Percentiles rank a stretch among this genome's conserved stretches.
phyloP scores from a whole-genome alignment of 805 yeast genomes.

The Cyberlindnera amylophila region DNA sequence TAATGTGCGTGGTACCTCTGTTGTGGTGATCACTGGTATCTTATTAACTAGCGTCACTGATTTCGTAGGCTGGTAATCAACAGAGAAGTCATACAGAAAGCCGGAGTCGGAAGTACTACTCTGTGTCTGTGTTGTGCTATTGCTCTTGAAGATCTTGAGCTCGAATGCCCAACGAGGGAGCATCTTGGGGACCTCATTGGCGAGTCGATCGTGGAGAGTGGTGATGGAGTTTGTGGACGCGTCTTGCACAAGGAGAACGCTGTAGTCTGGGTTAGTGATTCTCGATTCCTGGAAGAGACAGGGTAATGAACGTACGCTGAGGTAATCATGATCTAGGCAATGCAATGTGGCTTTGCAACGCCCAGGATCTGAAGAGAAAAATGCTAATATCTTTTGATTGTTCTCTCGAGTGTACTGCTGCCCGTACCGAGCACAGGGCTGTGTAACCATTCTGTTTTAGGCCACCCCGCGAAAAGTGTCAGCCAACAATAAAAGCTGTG shows the following conservation, averaged over 20 bases:
- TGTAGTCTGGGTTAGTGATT: slow-evolving; percentile 12
- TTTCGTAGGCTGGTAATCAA: slow-evolving; percentile 19
- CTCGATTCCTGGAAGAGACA: background rate
- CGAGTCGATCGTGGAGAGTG: slow-evolving; percentile 64
- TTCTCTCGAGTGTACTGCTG: no score
- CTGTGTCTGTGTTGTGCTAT: slow-evolving; percentile 35
- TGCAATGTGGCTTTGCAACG: no score
- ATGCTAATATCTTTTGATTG: no score
- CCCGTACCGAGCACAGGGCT: no score
- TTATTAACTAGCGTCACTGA: slow-evolving; percentile 22
- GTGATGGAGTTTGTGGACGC: slow-evolving; percentile 60
- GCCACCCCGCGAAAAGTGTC: no score
- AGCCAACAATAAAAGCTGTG: no score
- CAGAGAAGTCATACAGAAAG: slow-evolving; percentile 13
- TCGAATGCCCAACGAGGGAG: slow-evolving; percentile 68
- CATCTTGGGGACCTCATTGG: slow-evolving; percentile 59
- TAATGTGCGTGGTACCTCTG: slow-evolving; percentile 26
- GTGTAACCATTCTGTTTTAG: no score
- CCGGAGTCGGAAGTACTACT: slow-evolving; percentile 22
- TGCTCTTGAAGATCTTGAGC: slow-evolving; percentile 63
- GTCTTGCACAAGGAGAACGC: slow-evolving; percentile 39
- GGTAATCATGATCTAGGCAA: no score
- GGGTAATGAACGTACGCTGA: slow-evolving; percentile 5
- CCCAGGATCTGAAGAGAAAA: no score
- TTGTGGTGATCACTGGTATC: slow-evolving; percentile 28